Percentiles rank a stretch among this genome's conserved stretches.
phyloP scores from a whole-genome alignment of 352 stramenopile genomes.

The Pelagophyceae sp. region DNA sequence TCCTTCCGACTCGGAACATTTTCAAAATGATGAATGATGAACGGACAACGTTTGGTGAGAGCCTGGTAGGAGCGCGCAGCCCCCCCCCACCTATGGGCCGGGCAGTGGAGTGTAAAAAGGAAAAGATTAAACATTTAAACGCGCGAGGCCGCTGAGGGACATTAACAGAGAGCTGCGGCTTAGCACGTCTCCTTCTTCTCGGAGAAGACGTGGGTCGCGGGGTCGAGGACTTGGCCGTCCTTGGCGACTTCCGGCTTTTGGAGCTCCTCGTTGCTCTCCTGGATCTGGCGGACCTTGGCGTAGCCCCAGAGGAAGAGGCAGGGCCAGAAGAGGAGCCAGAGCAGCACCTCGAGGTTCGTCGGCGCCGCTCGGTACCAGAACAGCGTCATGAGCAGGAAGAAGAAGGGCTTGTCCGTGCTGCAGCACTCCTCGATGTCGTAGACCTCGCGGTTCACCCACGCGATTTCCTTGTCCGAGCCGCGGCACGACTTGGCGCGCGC shows the following conservation, averaged over 20 bases:
- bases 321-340: neutral
- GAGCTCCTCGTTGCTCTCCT: no score
- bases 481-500: neutral
- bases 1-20: no score
- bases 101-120: no score
- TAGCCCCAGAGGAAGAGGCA: neutral
- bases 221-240: neutral
- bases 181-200: no score
- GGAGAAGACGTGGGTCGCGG: no score
- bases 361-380: constrained; percentile 3
- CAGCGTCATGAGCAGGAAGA: constrained; percentile 7
- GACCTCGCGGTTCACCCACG: constrained; percentile 1
- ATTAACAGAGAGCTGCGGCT: no score
- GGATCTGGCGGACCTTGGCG: neutral
- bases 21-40: no score
- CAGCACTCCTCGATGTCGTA: neutral
- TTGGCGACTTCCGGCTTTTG: neutral
- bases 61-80: no score
- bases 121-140: no score
- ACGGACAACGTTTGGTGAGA: no score
- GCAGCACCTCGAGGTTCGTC: neutral
- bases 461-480: neutral
- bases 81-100: no score
- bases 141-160: no score
- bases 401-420: constrained; percentile 4